Evolutionary conservation across 1,284 basidiomycete species (phyloP).

Genomic region (Sanguinoderma infundibulare): DNA sequence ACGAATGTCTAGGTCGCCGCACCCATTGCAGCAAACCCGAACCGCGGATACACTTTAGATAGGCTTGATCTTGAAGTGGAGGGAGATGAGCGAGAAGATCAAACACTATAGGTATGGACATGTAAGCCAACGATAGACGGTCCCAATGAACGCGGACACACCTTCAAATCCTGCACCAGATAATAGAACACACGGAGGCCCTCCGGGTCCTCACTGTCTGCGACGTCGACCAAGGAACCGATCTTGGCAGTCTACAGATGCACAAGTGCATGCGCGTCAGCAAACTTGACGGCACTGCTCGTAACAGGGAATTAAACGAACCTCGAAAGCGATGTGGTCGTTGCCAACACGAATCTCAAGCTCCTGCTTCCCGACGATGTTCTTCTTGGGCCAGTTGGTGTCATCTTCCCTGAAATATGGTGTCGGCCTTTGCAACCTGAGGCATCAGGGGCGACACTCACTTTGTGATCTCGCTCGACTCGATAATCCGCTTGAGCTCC

Average conservation of each 20-base stretch:
- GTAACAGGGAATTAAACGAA: constrained; percentile 42
- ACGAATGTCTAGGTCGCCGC: background rate
- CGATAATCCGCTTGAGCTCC: constrained; percentile 94
- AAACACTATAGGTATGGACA: constrained; percentile 71
- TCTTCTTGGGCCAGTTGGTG: constrained; percentile 97
- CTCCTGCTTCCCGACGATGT: constrained; percentile 97
- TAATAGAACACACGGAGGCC: constrained; percentile 99
- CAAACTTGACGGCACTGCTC: background rate
- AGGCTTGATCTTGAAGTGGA: constrained; percentile 99
- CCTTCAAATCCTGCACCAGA: constrained; percentile 96
- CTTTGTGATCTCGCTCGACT: constrained; percentile 95
- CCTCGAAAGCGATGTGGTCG: constrained; percentile 98
- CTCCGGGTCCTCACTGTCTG: constrained; percentile 97
- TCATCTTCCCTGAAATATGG: constrained; percentile 89
- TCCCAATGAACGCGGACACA: constrained; percentile 36
- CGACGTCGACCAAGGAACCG: constrained; percentile 94
- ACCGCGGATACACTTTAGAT: constrained; percentile 57
- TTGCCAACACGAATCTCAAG: constrained; percentile 93
- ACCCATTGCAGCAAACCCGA: background rate
- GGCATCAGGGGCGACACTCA: constrained; percentile 42
- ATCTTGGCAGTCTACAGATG: constrained; percentile 90
- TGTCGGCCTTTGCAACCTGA: background rate
- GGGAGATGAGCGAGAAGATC: constrained; percentile 95
- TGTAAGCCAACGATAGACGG: background rate
- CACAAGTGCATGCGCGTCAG: background rate